Base-by-base conservation (phyloP, 495 filamentous ascomycete genomes). In the Thermothielavioides terrestris region DNA sequence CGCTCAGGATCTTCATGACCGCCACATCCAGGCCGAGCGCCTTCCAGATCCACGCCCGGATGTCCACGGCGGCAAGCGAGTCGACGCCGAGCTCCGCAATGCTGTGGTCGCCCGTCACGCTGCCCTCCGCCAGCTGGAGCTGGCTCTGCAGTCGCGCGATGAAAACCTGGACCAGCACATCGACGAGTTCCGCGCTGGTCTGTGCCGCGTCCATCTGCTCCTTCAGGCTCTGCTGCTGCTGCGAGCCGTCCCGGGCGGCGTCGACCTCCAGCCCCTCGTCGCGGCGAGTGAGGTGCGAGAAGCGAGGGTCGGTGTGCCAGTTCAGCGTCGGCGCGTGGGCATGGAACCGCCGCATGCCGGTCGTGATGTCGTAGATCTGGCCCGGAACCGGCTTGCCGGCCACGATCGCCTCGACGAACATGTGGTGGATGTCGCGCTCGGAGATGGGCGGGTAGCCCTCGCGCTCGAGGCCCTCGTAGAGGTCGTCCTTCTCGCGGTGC, bases 381-480 rank as follows among this genome's bases (percentile, higher is more conserved):
- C 30, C 50, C 4, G 53, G 47, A 30, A 18, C 43, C 0, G 69
- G 65, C 39, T 53, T 54, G 10, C 72, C 68, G 2, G 69, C 63
- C 18, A 63, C 47, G 17, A 84, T 69, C 17, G 77, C 75, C 55
- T 83, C 79, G 9, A 77, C 66, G 53, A 83, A 80, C 55, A 79
- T 69, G 50, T 80, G 75, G 30, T 79, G 76, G 42, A 82, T 64
- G 43, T 83, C 78, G 7, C 68, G 68, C 54, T 84, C 80, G 1
- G 78, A 80, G 43, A 82, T 74, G 49, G 68, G 74, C 18, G 68
- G 71, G 31, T 74, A 74, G 30, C 70, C 69, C 30, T 72, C 70
- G 4, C 68, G 64, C 58, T 68, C 63, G 0, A 74, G 62, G 6
- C 66, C 65, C 3, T 53, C 47, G 55, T 74, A 72, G 2, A 74